Evolutionary conservation across 345 rosid species (phyloP).

Genomic region (Dipteronia dyeriana): DNA sequence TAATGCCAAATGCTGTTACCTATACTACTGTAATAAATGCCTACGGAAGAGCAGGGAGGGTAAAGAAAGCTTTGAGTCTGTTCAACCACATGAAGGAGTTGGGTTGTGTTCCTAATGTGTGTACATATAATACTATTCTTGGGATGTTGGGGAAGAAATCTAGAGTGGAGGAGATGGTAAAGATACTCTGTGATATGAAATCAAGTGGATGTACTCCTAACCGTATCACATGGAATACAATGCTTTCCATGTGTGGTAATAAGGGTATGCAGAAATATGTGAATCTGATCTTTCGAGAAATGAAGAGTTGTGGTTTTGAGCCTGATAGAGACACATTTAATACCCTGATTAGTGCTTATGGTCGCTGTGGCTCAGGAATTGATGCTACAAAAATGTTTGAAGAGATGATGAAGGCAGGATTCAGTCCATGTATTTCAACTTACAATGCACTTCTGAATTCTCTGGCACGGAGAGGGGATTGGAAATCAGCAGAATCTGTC

Average conservation of each 20-base stretch:
- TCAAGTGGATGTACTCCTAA: conserved; percentile 76
- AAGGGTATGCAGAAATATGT: conserved; percentile 69
- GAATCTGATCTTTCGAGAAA: conserved; percentile 68
- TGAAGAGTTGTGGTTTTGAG: conserved; percentile 86
- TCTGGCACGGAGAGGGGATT: conserved; percentile 79
- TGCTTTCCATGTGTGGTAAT: conserved; percentile 79
- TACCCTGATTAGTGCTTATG: conserved; percentile 77
- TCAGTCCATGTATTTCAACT: conserved; percentile 70
- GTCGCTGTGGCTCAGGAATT: conserved; percentile 71
- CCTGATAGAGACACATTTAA: conserved; percentile 92
- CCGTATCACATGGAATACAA: conserved; percentile 89
- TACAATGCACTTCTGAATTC: conserved; percentile 89
- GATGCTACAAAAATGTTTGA: conserved; percentile 70
- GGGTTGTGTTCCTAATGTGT: conserved; percentile 87
- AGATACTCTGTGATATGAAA: conserved; percentile 76
- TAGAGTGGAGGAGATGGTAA: conserved; percentile 67
- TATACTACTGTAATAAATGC: conserved; percentile 86
- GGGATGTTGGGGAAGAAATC: conserved; percentile 81
- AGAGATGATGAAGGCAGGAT: conserved; percentile 80
- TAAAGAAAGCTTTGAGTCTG: conserved; percentile 66
- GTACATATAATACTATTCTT: conserved; percentile 75
- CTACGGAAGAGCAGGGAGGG: conserved; percentile 75
- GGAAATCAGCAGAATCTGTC: conserved; percentile 73
- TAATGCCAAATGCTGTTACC: conserved; percentile 78
- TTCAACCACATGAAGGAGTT: conserved; percentile 64